Evolutionary conservation across 108 stramenopile species (phyloP), one percentile per base, ranked within the genome.

Genomic region (Aureococcus anophagefferens): DNA sequence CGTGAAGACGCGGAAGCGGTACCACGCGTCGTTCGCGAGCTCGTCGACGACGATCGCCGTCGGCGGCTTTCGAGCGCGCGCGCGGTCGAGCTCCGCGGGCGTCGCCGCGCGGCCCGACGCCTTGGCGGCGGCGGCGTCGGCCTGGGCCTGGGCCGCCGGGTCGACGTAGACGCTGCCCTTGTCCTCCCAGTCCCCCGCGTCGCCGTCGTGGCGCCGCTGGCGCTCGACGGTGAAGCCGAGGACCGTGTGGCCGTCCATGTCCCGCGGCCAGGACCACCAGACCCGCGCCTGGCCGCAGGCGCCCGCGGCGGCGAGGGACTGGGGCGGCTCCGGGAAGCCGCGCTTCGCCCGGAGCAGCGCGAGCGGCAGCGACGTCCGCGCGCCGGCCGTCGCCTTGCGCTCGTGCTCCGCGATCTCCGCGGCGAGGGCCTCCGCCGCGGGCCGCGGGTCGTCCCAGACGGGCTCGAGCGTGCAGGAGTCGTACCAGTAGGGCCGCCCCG

Each of bases 401-500:
- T 46, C 63, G 33, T 28, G 30, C 31, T 63, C 70, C 34, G 62
- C 34, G 35, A 36, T 36, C 35, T 21, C 70, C 63, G 62, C 63
- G 0, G 70, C 62, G 36, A 71, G 70, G 46, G 51, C 51, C 21
- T 59, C 51, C 51, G 17, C 21, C 51, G 51, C 51, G 21, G 51
- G 51, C 51, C 51, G 14, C 51, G 51, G 51, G 51, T 59, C 51
- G 51, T 59, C 51, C 51, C 51, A 59, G 51, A 59, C 4, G 18
- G 62, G 62, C 63, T 71, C 70, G 7, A 16, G 21, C 28, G 70
- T 71, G 29, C 30, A 40, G 30, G 25, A 5, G 68, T 73, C 33
- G 73, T 73, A 73, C 73, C 73, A 73, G 35, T 67, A 73, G n/a
- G 66, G 62, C 63, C 13, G 1, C 21, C 25, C 51, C 21, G 51